phyloP scores from a whole-genome alignment of 176 grass and related monocot genomes.

The Aechmea fasciata region DNA sequence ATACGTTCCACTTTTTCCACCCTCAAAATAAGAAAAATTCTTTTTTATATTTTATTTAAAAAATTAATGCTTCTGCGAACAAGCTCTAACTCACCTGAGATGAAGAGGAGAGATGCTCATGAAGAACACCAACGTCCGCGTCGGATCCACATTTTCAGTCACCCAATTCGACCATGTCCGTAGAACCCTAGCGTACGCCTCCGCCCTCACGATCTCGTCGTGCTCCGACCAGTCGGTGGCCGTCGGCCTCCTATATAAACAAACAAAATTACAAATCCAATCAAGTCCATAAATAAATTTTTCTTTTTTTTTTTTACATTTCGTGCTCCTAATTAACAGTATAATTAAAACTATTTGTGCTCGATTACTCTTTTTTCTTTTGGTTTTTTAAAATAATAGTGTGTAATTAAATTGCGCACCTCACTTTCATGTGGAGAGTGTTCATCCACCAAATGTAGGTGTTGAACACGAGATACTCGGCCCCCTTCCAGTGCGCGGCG shows the following conservation, averaged over 20 bases:
- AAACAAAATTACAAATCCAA: not conserved
- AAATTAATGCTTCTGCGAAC: not conserved
- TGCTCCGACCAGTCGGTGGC: slow-evolving; percentile 60
- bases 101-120: slow-evolving; percentile 84
- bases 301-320: too few relatives aligned
- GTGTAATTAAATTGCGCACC: too few relatives aligned
- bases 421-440: slow-evolving; percentile 53
- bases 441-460: slow-evolving; percentile 99
- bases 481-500: slow-evolving; percentile 53
- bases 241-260: slow-evolving; percentile 34
- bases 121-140: slow-evolving; percentile 52
- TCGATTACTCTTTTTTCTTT: too few relatives aligned
- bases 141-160: slow-evolving; percentile 42
- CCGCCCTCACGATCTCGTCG: slow-evolving; percentile 51
- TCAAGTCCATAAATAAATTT: not conserved
- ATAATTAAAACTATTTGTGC: not conserved
- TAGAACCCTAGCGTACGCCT: slow-evolving; percentile 50
- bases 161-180: slow-evolving; percentile 59
- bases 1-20: too few relatives aligned
- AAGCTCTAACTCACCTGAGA: slow-evolving; percentile 33
- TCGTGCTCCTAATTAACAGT: not conserved
- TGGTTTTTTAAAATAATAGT: too few relatives aligned
- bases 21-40: too few relatives aligned
- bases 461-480: slow-evolving; percentile 91
- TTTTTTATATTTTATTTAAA: too few relatives aligned